Base-by-base conservation (phyloP, 495 filamentous ascomycete species). In the Collariella sp. region DNA sequence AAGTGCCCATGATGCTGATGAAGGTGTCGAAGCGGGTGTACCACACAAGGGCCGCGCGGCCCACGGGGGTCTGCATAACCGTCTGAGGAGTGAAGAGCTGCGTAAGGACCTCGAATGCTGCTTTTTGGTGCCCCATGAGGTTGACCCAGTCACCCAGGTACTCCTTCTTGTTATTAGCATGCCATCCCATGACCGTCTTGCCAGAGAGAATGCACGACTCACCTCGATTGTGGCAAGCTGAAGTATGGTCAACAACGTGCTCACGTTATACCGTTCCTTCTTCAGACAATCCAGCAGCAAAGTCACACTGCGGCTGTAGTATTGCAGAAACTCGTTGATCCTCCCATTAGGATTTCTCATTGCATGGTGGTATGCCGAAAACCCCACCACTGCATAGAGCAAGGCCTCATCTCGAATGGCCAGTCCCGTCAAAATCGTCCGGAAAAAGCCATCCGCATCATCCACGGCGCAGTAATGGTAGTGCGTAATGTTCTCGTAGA, bases 181-280 rank as follows among this genome's bases (percentile, higher is more conserved):
- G 31, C 18, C 52, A 51, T 40, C 48, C 10, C 0, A 11, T 39
- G 36, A 31, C 38, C 3, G 41, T 18, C 5, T n/a, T n/a, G n/a
- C 5, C 12, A 35, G 16, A 23, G 40, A 13, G 50, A 45, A 12
- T 47, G 26, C 11, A 20, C 7, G 10, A 43, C 73, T 66, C 77
- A 96, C 91, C 82, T 98, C 93, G 55, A 96, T 89, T 7, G 84
- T 91, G 41, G 90, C 91, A 38, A 97, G 81, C 57, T 96, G 89
- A 38, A 98, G 73, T 34, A 98, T 91, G 6, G 91, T 94, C 49
- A 95, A 70, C 33, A 98, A 67, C 11, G 84, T 96, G n/a, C 85
- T 80, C 33, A 85, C 75, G 36, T 62, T 85, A 60, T 88, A 85
- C 55, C 77, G 79, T 56, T 87, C 83, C 41, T 80, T 84, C 36